phyloP scores from a whole-genome alignment of 2,329 filamentous ascomycete genomes.

The Tolypocladium album region DNA sequence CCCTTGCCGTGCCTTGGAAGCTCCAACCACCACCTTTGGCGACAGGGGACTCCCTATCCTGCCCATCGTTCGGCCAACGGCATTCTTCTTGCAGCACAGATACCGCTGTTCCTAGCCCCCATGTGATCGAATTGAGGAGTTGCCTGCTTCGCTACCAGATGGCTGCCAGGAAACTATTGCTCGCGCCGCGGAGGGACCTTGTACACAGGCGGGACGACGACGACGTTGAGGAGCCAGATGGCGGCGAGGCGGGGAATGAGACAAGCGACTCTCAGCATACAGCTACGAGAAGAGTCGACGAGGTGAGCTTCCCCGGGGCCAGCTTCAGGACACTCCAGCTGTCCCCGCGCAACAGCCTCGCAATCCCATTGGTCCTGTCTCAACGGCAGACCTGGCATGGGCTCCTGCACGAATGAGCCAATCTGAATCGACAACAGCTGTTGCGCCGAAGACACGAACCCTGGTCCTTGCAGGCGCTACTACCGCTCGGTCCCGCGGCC shows the following conservation, averaged over 20 bases:
- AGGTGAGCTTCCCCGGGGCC: background rate
- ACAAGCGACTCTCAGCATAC: background rate
- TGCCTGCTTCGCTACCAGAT: background rate
- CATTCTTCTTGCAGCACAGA: background rate
- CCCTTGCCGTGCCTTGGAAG: background rate
- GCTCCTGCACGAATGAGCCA: slow-evolving; percentile 24
- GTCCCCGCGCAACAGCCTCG: background rate
- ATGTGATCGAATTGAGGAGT: background rate
- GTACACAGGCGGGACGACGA: too few species aligned
- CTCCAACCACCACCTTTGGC: background rate
- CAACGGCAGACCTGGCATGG: slow-evolving; percentile 8
- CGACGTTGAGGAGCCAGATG: background rate
- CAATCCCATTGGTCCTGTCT: slow-evolving; percentile 4
- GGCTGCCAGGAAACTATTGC: background rate
- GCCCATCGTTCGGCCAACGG: background rate
- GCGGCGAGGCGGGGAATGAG: background rate
- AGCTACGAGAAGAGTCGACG: background rate
- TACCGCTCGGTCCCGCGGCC: slow-evolving; percentile 35
- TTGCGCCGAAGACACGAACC: slow-evolving; percentile 11
- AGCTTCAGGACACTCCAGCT: background rate
- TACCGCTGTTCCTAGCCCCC: background rate
- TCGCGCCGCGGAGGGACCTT: background rate
- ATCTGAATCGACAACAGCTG: slow-evolving; percentile 26
- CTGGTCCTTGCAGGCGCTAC: slow-evolving; percentile 21
- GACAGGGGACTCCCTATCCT: background rate